phyloP scores from a whole-genome alignment of 1,284 basidiomycete genomes.

The Ustilago nuda region DNA sequence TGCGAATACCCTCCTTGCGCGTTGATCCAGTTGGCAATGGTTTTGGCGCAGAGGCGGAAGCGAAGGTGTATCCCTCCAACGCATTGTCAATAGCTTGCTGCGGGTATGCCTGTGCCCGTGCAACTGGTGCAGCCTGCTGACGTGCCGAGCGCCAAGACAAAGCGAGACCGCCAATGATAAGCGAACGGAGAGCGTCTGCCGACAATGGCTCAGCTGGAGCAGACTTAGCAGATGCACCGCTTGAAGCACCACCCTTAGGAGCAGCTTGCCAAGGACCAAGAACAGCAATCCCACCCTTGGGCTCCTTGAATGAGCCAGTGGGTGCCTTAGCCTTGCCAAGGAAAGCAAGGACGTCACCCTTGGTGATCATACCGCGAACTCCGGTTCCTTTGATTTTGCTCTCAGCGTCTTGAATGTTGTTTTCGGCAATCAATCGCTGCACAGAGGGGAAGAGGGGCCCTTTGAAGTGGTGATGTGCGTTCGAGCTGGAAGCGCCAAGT shows the following conservation, averaged over 20 bases:
- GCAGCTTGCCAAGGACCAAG: constrained; percentile 50
- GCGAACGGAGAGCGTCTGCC: constrained; percentile 45
- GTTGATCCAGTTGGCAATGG: constrained; percentile 18
- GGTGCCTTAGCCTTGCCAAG: constrained; percentile 65
- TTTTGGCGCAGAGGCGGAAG: constrained; percentile 23
- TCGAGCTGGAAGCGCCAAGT: constrained; percentile 33
- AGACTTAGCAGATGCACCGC: constrained; percentile 19
- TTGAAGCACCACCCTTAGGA: constrained; percentile 34
- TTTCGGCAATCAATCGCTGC: constrained; percentile 64
- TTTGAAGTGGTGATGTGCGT: constrained; percentile 38
- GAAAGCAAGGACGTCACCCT: constrained; percentile 70
- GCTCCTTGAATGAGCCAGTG: constrained; percentile 59
- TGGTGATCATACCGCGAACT: constrained; percentile 70
- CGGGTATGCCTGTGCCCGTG: constrained; percentile 18
- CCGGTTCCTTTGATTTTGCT: constrained; percentile 70
- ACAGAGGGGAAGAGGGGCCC: constrained; percentile 69
- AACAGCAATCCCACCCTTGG: constrained; percentile 53
- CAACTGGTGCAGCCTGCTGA: constrained; percentile 15
- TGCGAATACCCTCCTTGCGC: constrained; percentile 49
- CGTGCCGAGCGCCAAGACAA: constrained; percentile 31
- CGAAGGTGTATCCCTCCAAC: constrained; percentile 28
- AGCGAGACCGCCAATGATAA: constrained; percentile 55
- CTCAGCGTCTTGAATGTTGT: constrained; percentile 64
- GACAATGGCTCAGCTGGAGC: constrained; percentile 42
- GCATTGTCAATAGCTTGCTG: constrained; percentile 37